A percentile compares a stretch with the other conserved stretches of the same genome.
These are phyloP conservation scores for Silene uniflora DNA, from an alignment of 148 eudicot genomes.

Conservation along the genomic window DNA sequence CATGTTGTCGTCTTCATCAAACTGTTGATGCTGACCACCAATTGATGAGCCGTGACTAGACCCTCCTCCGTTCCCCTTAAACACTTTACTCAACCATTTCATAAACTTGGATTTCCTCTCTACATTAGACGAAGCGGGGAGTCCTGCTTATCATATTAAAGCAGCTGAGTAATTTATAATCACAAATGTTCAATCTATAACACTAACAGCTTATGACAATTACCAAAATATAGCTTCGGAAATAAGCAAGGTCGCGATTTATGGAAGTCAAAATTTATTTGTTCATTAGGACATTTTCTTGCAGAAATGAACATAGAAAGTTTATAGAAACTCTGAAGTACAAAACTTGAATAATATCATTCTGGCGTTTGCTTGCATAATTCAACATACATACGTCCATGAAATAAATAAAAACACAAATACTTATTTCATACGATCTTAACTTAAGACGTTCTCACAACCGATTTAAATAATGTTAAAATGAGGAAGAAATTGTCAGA, in stretches of 20 bases:
- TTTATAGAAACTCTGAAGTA: neutral
- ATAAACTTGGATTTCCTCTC: constrained; percentile 71
- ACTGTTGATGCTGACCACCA: constrained; percentile 47
- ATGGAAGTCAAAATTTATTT: neutral
- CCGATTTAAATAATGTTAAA: too few species aligned
- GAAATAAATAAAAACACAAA: neutral
- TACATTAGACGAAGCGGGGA: constrained; percentile 44
- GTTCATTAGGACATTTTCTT: constrained; percentile 29
- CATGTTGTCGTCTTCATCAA: constrained; percentile 72
- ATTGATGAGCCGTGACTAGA: constrained; percentile 37
- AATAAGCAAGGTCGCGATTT: too few species aligned
- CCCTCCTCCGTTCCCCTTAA: constrained; percentile 51
- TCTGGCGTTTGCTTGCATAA: neutral
- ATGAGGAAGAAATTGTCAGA: too few species aligned
- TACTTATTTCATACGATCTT: too few species aligned
- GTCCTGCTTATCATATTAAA: constrained; percentile 37
- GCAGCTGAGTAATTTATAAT: neutral
- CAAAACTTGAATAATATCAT: neutral
- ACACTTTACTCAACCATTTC: constrained; percentile 87
- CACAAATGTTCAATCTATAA: neutral
- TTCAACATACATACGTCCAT: neutral
- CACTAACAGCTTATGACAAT: neutral
- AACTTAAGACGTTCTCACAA: too few species aligned
- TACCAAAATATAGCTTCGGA: neutral
- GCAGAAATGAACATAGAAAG: neutral